Evolutionary conservation across 768 basidiomycete species (phyloP), one percentile per base, ranked within the genome.

Genomic region (Mycena vulgaris): DNA sequence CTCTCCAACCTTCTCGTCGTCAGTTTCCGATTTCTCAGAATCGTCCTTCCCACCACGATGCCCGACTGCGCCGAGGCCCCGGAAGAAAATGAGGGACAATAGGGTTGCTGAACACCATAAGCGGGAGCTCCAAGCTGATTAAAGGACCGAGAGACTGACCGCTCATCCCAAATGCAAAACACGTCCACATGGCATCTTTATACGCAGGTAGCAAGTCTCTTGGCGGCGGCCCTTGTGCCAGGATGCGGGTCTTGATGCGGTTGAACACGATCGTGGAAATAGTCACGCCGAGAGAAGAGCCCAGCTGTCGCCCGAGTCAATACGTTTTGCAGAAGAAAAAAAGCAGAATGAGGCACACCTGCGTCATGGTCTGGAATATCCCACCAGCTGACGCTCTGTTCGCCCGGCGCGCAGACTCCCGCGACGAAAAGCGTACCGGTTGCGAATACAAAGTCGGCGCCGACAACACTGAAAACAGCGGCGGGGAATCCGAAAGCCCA

Each of bases 401-500:
- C 94, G 63, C 92, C 85, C 4, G 89, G 89, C 1, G 86, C 77
- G 2, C 89, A 85, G 13, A 92, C 84, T 74, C 90, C 92, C 4
- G 93, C 91, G 48, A 94, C 87, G 73, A 92, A 95, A 19, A 95
- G 80, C 7, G 92, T 92, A 3, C 94, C 94, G 0, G 89, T 81
- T 0, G 94, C 82, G 74, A 89, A 95, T 2, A 93, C 89, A 70
- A 95, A 93, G 75, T 95, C 94, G 1, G 89, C 93, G 23, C 94
- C 94, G 53, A 93, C 85, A 17, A 94, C 93, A 25, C 87, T 80
- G 51, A 92, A 66, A 45, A 89, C 79, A 0, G 92, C 86, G 1
- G 90, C 87, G 0, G 93, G 92, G 79, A 95, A 95, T 7, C 89
- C 90, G 66, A 85, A 92, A 1, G 91, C 92, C 94, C 94, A 95